Conservation (phyloP, 2,329 filamentous ascomycete genomes). For the Fusarium sp. region DNA sequence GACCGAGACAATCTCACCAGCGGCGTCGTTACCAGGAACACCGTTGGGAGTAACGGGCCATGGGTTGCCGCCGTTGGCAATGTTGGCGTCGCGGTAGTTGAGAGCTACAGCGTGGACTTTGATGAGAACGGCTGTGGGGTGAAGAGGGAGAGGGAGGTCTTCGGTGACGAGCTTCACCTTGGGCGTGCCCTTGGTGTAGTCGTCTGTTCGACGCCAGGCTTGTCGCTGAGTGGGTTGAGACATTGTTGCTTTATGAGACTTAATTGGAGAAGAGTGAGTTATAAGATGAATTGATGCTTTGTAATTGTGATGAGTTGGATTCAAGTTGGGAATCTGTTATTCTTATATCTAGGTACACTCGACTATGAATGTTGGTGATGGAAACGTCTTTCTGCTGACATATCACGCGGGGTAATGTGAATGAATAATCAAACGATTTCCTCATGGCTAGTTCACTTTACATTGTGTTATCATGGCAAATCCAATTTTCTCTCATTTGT, state of each 20-base stretch:
- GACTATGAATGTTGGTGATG: neutral
- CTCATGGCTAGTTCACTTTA: neutral
- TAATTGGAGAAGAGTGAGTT: no score
- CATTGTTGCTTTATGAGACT: conserved; percentile 4
- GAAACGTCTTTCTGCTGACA: conserved; percentile 9
- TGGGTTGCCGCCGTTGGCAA: conserved; percentile 58
- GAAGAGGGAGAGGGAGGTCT: conserved; percentile 49
- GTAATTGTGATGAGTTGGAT: neutral
- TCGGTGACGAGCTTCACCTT: conserved; percentile 56
- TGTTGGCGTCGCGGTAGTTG: conserved; percentile 56
- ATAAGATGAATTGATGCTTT: neutral
- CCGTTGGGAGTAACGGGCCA: conserved; percentile 57
- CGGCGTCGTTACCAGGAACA: conserved; percentile 57
- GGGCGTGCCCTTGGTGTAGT: conserved; percentile 49
- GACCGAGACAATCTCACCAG: conserved; percentile 57
- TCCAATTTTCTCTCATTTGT: neutral
- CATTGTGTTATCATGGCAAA: neutral
- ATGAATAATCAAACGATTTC: conserved; percentile 9
- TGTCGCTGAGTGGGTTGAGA: conserved; percentile 36
- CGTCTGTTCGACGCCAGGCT: conserved; percentile 50
- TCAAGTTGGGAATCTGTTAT: neutral
- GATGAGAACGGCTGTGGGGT: conserved; percentile 51
- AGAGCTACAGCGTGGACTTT: conserved; percentile 54
- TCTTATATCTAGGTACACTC: neutral
- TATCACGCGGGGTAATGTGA: conserved; percentile 2